Base-by-base conservation (phyloP, 495 filamentous ascomycete species). In the Elaphomyces granulatus region DNA sequence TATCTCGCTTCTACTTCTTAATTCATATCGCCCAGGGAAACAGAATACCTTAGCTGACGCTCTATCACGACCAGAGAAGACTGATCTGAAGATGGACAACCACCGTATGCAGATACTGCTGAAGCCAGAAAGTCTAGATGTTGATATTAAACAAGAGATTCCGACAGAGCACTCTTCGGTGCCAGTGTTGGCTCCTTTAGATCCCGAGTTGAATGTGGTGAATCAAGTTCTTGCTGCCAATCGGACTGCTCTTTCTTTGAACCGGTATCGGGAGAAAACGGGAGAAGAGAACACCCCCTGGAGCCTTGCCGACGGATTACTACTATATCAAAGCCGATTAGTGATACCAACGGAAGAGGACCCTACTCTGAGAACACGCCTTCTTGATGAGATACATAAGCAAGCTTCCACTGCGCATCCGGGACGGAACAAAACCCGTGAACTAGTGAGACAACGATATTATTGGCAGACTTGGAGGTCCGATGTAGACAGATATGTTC, bases 11-110 rank as follows among this genome's bases (percentile, higher is more conserved):
- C n/a, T n/a, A n/a, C n/a, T n/a, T n/a, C n/a, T n/a, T n/a, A n/a
- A n/a, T n/a, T n/a, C n/a, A 8, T 41, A 48, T 31, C 15, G 37
- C 4, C 41, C 37, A 2, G 41, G 41, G 19, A 44, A 32, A 20
- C 8, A 38, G 15, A 46, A 45, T 8, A 30, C 15, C 1, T 46
- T 53, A 17, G 46, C 43, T 0, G 41, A 55, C 33, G 30, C 43
- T 10, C 34, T 58, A n/a, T n/a, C 1, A 55, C 46, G 15, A 38
- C 41, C 1, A 34, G 34, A 30, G 19, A 28, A 14, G 16, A 20
- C 12, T 46, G n/a, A n/a, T n/a, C n/a, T 20, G 2, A 30, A 26
- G 1, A 2, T 17, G 0, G n/a, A n/a, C n/a, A n/a, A n/a, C n/a
- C n/a, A n/a, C n/a, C n/a, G n/a, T n/a, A n/a, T n/a, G n/a, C n/a